Conservation (phyloP, 768 basidiomycete species). For the Auriscalpium microsporum region DNA sequence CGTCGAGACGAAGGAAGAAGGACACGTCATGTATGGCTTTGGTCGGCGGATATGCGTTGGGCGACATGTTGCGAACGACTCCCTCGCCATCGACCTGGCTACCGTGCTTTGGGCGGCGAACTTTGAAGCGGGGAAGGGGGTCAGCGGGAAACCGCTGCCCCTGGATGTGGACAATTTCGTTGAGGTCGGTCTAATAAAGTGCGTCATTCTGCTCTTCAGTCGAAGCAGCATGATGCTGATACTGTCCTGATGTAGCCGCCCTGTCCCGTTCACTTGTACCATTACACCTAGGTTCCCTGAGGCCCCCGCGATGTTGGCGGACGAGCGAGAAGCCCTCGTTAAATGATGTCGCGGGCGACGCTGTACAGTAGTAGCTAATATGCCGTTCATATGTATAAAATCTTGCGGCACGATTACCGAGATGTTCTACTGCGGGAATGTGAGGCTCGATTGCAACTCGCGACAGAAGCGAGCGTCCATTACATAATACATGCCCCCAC, state of each 20-base stretch:
- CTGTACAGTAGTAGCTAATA: no score
- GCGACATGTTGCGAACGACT: conserved; percentile 6
- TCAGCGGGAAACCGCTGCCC: conserved; percentile 1
- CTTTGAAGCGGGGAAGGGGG: conserved; percentile 1
- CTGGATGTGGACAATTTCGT: neutral
- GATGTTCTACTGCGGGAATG: no score
- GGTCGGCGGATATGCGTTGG: conserved; percentile 15
- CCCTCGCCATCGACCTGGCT: conserved; percentile 14
- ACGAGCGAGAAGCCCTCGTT: neutral
- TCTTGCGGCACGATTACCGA: no score
- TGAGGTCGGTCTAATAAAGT: conserved; percentile 7
- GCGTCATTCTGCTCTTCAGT: neutral
- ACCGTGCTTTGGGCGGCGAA: conserved; percentile 12
- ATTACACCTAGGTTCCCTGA: neutral
- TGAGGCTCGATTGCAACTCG: no score
- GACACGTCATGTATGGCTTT: conserved; percentile 11
- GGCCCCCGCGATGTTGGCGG: neutral
- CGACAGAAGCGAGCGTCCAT: no score
- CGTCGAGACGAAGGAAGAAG: neutral
- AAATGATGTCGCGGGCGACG: no score
- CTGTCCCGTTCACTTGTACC: neutral
- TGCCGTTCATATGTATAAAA: no score
- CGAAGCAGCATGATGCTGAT: neutral
- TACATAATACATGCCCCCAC: no score
- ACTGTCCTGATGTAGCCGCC: neutral